These are phyloP conservation scores for Hemileccinum rubropunctum DNA, from an alignment of 768 basidiomycete genomes.

Conservation along the genomic window DNA sequence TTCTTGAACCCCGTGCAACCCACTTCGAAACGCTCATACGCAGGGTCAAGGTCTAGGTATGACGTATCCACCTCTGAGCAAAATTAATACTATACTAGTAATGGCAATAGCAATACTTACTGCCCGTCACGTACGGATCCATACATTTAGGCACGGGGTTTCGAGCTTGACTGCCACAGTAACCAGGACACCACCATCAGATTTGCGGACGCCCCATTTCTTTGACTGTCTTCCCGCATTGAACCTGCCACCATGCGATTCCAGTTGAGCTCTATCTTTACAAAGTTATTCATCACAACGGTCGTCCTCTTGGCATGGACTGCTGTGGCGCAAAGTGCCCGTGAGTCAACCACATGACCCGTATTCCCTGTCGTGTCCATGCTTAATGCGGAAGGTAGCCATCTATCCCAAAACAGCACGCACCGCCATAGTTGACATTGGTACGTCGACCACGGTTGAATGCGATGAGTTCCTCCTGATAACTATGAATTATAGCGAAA, in stretches of 20 bases:
- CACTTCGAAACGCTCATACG: too few relatives aligned
- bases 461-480: not conserved
- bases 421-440: not conserved
- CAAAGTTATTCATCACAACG: not conserved
- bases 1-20: too few relatives aligned
- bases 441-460: slow-evolving; percentile 1
- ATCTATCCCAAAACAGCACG: not conserved
- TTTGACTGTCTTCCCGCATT: not conserved
- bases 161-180: not conserved
- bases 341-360: slow-evolving; percentile 1
- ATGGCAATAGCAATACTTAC: too few relatives aligned
- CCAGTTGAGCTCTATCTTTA: not conserved
- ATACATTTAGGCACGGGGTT: not conserved
- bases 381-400: slow-evolving; percentile 3
- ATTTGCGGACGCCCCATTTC: not conserved
- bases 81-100: too few relatives aligned
- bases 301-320: slow-evolving; percentile 5
- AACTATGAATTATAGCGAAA: not conserved
- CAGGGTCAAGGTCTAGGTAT: too few relatives aligned
- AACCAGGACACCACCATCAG: not conserved
- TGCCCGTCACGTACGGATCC: not conserved
- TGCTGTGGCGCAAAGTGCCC: slow-evolving; percentile 5
- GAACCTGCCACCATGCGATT: slow-evolving; percentile 6
- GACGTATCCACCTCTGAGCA: too few relatives aligned
- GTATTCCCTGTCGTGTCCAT: not conserved